Evolutionary conservation across 345 rosid genomes (phyloP).

Genomic region (Salix brachista): DNA sequence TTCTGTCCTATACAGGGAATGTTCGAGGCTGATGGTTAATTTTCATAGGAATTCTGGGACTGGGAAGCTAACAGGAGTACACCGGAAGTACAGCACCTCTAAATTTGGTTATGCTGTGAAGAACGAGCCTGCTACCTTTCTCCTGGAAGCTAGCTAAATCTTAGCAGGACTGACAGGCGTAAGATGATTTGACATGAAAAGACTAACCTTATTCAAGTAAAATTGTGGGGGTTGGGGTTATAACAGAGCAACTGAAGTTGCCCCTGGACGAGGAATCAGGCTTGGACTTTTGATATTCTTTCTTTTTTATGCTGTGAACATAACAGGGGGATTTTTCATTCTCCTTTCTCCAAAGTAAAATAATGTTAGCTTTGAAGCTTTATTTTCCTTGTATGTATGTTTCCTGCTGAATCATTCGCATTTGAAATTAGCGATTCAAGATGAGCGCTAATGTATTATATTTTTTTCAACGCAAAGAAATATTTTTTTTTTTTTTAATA

Average conservation of each 20-base stretch:
- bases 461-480: too few relatives aligned
- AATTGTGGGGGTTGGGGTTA: constrained; percentile 5
- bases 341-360: too few relatives aligned
- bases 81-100: constrained; percentile 73
- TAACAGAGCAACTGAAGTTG: constrained; percentile 52
- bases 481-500: too few relatives aligned
- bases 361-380: too few relatives aligned
- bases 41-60: constrained; percentile 74
- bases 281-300: not conserved
- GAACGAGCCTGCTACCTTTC: constrained; percentile 56
- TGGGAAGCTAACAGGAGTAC: constrained; percentile 79
- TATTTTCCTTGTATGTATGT: too few relatives aligned
- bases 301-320: too few relatives aligned
- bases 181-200: not conserved
- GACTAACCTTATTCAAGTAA: constrained; percentile 4
- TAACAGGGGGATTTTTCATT: too few relatives aligned
- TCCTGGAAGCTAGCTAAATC: constrained; percentile 26
- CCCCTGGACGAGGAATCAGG: constrained; percentile 16
- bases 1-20: constrained; percentile 47
- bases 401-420: too few relatives aligned
- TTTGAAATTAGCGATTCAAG: too few relatives aligned
- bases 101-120: constrained; percentile 74
- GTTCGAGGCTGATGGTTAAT: constrained; percentile 70
- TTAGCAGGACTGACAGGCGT: constrained; percentile 8
- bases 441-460: too few relatives aligned